Evolutionary conservation across 2,329 filamentous ascomycete species (phyloP), one percentile per base, ranked within the genome.

Genomic region (Decorospora gaudefroyi): DNA sequence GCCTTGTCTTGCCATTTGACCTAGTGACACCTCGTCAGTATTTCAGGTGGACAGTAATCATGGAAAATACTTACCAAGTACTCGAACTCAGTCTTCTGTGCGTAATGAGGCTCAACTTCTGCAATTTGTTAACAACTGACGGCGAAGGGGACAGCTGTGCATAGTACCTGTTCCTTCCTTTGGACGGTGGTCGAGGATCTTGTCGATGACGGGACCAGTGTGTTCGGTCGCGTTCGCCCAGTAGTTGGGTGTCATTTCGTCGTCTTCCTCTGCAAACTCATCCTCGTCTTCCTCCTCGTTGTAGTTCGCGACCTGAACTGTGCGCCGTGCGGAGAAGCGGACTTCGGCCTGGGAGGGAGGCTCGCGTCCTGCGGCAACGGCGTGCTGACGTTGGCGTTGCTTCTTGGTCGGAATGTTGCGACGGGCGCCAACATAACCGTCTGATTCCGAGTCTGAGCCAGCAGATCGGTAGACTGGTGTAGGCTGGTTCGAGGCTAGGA

Each of bases 1-100:
- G 93, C 95, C 71, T 90, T 89, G 56, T 86, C 89, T 71, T 96
- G 89, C 93, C 95, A 99, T 75, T 99, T 99, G 72, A 99, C 90
- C 71, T 86, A 82, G 59, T 8, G 13, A 6, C 7, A 27, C 2
- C 19, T 4, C 25, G 49, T 67, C 46, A 64, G 52, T 21, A 41
- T 15, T 3, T n/a, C 12, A 27, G 6, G 19, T 7, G 10, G n/a
- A 3, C n/a, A 16, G 2, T 12, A 11, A 11, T 21, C 9, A 6
- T 11, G 79, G 12, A 34, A 23, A 33, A 26, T 27, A 64, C 74
- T 55, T 65, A 79, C 76, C 57, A 82, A 77, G 61, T 83, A 99
- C 64, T 97, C 90, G 60, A 93, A 96, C 65, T 96, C 88, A 39
- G 90, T 82, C 57, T 88, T 84, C 42, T 61, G 36, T 4, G 55